These are phyloP conservation scores for Plasmodium relictum DNA, from an alignment of 169 alveolate species.

Conservation along the genomic window DNA sequence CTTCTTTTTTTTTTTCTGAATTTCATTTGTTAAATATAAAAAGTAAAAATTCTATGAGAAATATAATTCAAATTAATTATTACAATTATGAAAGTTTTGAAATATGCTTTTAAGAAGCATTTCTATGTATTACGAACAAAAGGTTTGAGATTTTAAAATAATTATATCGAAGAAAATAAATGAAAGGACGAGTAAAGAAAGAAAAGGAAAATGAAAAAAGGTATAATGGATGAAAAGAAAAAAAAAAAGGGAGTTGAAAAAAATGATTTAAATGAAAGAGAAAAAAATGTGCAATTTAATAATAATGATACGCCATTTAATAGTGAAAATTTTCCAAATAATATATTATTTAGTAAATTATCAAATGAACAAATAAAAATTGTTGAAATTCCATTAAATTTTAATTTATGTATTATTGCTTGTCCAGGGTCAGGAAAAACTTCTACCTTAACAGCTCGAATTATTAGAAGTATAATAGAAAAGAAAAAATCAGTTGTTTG, in stretches of 20 bases:
- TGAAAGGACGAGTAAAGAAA: neutral
- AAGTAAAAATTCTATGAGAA: no score
- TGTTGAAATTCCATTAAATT: constrained; percentile 77
- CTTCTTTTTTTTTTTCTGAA: no score
- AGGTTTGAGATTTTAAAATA: no score
- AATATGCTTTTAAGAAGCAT: no score
- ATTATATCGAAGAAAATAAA: no score
- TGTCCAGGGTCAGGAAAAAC: constrained; percentile 92
- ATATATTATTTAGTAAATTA: constrained; percentile 79
- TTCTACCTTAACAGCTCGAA: constrained; percentile 85
- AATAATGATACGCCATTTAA: neutral
- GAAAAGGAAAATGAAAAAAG: neutral
- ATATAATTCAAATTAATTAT: no score
- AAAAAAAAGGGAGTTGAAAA: neutral
- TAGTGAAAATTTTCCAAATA: constrained; percentile 30
- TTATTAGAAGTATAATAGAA: constrained; percentile 81
- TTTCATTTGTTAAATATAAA: no score
- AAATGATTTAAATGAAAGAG: neutral
- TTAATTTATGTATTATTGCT: constrained; percentile 84
- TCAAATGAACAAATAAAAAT: constrained; percentile 85
- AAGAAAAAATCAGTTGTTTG: constrained; percentile 79
- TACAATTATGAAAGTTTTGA: no score
- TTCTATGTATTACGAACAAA: no score
- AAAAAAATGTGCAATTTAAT: neutral
- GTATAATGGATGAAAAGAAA: neutral